These are phyloP conservation scores for Hypsizygus ulmarius DNA, from an alignment of 1,284 basidiomycete species.

Conservation along the genomic window DNA sequence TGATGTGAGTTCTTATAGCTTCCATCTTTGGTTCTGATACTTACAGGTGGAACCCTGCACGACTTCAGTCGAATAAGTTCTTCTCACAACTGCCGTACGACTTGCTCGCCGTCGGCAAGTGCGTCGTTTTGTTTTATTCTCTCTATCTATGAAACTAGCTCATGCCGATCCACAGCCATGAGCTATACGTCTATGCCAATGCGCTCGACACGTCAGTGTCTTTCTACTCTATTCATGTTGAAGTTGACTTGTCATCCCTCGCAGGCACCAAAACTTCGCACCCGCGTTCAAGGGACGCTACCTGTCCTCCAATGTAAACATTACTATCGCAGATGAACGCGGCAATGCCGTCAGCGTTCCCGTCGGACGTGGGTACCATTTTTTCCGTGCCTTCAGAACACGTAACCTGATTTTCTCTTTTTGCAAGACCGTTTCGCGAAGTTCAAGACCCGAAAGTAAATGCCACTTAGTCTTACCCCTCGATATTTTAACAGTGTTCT, in stretches of 20 bases:
- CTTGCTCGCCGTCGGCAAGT: conserved; percentile 84
- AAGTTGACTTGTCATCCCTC: conserved; percentile 18
- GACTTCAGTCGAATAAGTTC: conserved; percentile 69
- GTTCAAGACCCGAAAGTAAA: conserved; percentile 73
- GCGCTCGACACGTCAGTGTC: conserved; percentile 67
- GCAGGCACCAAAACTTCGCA: conserved; percentile 69
- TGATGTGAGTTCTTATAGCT: conserved; percentile 41
- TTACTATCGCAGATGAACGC: conserved; percentile 60
- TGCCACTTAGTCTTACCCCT: background rate
- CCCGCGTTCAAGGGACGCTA: conserved; percentile 74
- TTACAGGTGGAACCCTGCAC: conserved; percentile 29
- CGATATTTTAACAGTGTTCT: background rate
- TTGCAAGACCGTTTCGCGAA: conserved; percentile 60
- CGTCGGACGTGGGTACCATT: conserved; percentile 51
- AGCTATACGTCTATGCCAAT: conserved; percentile 78
- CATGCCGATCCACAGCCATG: conserved; percentile 53
- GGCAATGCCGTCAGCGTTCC: conserved; percentile 53
- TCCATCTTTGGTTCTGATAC: background rate
- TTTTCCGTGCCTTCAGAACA: no score
- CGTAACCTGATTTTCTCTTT: no score
- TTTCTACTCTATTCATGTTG: conserved; percentile 19
- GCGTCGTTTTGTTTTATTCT: conserved; percentile 23
- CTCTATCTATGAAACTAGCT: background rate
- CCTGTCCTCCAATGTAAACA: conserved; percentile 83
- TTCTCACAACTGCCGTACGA: conserved; percentile 80